Base-by-base conservation (phyloP, 2,329 filamentous ascomycete species). In the Penicillium sp. region DNA sequence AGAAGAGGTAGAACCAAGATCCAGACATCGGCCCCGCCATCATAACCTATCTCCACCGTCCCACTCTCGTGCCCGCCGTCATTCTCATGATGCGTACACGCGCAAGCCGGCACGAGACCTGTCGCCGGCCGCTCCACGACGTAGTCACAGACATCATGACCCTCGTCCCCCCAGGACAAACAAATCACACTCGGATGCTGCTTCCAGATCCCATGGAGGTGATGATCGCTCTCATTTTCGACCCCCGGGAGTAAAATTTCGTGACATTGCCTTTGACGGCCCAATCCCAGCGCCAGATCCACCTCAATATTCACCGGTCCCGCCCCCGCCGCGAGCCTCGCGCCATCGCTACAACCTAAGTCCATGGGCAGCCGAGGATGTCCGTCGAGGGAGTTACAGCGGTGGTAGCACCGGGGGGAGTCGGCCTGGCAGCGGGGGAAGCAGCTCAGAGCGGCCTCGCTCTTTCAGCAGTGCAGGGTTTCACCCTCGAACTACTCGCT, bases 71-170 rank as follows among this genome's bases (percentile, higher is more conserved):
- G 46, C 54, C 3, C 57, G 62, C 15, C 59, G 60, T 4, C 62
- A 63, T 44, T 64, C 60, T 2, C 63, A 66, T 30, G 63, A 66
- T 30, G 53, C 60, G 5, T 63, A 62, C 30, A 52, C 42, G 2
- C 54, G 58, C 13, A 52, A 50, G 42, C 57, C 56, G 2, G 44
- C 48, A 10, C 49, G 55, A 27, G 57, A 62, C 7, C 34, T 54
- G 2, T 62, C 59, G 0, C 53, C 60, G 4, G 18, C 40, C 17
- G 42, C 40, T 7, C 37, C 47, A 4, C 33, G 31, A 8, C 39
- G 40, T 20, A 39, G 40, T 8, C 35, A 34, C 11, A 34, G 35
- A 3, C 22, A 25, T 17, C 26, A 52, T 8, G 48, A 51, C n/a
- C 34, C 18, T 4, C 40, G 41, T 16, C 33, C 16, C 3, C 35